Base-by-base conservation (phyloP, 352 stramenopile species). In the Pythium sukuiense region DNA sequence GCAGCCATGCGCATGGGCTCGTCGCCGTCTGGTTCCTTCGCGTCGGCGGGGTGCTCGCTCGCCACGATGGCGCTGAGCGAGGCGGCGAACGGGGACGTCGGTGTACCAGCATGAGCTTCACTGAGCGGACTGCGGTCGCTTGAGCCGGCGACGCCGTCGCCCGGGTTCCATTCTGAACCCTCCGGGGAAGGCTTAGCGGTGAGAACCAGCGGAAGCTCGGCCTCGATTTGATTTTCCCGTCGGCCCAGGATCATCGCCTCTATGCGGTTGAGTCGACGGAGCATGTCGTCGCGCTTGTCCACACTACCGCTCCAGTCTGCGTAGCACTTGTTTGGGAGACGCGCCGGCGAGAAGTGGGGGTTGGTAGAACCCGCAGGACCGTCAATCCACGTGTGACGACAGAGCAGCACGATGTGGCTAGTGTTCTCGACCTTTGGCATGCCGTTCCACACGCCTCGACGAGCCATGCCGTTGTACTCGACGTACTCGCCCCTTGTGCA, bases 361-460 rank as follows among this genome's bases (percentile, higher is more conserved):
- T 11, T 46, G 12, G 39, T 11, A n/a, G n/a, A n/a, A n/a, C n/a
- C n/a, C n/a, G 3, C 39, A 14, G 3, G 5, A 5, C 16, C n/a
- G n/a, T n/a, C n/a, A n/a, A 3, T 3, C 16, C 12, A 6, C 11
- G 16, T 11, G 11, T 46, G 39, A 14, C 16, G 39, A n/a, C 39
- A 46, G 3, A 46, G 39, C 2, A 46, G 16, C 4, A 59, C 77
- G 3, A 86, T 32, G 65, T 86, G 77, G 48, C 86, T 77, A 48
- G 86, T 61, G 30, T 61, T 63, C 27, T 77, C 72, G 13, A 88
- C 49, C 61, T 75, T 71, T 13, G 67, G 67, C 80, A 88, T 83
- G 20, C 63, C 48, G 67, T 85, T 83, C 80, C 80, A 88, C 52
- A 76, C 80, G 45, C 80, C 80, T 4, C 75, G 61, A 52, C 71